A percentile compares a stretch with the other conserved stretches of the same genome.
These are phyloP conservation scores for Talaromyces sp. DNA, from an alignment of 2,329 filamentous ascomycete species.

Conservation along the genomic window DNA sequence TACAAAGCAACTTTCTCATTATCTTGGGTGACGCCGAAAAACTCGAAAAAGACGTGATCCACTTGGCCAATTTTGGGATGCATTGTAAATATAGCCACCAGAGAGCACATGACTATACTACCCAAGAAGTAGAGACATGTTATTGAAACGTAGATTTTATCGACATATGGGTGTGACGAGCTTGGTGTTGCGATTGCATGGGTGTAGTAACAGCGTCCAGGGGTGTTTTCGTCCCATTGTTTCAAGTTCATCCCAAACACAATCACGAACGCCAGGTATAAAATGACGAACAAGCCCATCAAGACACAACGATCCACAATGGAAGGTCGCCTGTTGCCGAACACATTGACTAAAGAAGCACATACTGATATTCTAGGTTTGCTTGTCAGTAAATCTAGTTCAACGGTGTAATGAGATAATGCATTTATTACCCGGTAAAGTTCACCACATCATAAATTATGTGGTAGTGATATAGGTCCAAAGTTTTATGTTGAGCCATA, in stretches of 20 bases:
- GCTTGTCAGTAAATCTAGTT: not conserved
- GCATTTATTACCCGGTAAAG: not conserved
- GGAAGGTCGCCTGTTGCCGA: not conserved
- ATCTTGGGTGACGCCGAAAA: too few species aligned
- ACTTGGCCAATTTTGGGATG: too few species aligned
- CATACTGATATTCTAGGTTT: constrained; percentile 1
- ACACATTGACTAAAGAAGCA: not conserved
- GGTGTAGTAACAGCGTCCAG: constrained; percentile 1
- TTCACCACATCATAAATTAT: constrained; percentile 2
- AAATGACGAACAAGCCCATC: not conserved
- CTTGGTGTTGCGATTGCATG: not conserved
- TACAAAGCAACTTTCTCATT: too few species aligned
- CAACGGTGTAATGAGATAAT: too few species aligned
- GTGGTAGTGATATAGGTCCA: constrained; percentile 2
- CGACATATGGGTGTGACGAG: not conserved
- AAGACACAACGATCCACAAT: not conserved
- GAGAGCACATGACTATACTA: not conserved
- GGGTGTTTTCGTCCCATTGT: not conserved
- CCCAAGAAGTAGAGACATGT: not conserved
- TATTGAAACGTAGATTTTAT: not conserved
- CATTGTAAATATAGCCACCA: too few species aligned
- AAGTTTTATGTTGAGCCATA: not conserved
- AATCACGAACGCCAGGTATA: not conserved
- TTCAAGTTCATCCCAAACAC: not conserved
- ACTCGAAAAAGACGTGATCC: too few species aligned